A percentile compares a stretch with the other conserved stretches of the same genome.
Evolutionary conservation across 1,284 basidiomycete species (phyloP).

Genomic region (Apiotrichum akiyoshidainum): DNA sequence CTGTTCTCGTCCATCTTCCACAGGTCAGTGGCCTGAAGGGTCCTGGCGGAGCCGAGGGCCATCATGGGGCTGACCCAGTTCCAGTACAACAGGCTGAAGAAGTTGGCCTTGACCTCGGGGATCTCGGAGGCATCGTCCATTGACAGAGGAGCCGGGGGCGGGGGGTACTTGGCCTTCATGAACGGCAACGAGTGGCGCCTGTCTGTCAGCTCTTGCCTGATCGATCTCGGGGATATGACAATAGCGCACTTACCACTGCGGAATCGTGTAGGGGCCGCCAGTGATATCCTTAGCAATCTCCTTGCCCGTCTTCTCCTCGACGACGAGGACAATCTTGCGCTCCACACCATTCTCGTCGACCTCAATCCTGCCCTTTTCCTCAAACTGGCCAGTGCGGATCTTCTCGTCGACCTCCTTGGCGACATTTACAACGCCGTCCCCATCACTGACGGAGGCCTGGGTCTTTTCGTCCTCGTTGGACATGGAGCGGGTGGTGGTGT

Average conservation of each 20-base stretch:
- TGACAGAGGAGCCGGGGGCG: constrained; percentile 56
- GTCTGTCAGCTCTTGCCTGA: constrained; percentile 10
- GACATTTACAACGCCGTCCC: neutral
- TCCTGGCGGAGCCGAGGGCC: constrained; percentile 59
- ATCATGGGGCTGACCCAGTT: constrained; percentile 74
- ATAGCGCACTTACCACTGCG: constrained; percentile 40
- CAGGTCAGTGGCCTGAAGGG: constrained; percentile 77
- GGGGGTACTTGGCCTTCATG: constrained; percentile 45
- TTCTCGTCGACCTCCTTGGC: constrained; percentile 5
- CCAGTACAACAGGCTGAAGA: constrained; percentile 59
- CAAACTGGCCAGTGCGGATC: constrained; percentile 7
- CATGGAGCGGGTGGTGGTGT: neutral
- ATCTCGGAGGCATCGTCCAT: constrained; percentile 58
- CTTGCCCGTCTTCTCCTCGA: constrained; percentile 41
- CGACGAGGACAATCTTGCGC: constrained; percentile 40
- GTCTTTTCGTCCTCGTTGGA: neutral
- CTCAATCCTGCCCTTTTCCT: constrained; percentile 21
- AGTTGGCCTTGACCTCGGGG: constrained; percentile 58
- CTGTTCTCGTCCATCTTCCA: constrained; percentile 65
- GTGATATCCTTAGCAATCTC: constrained; percentile 38
- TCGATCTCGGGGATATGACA: neutral
- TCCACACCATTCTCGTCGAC: constrained; percentile 30
- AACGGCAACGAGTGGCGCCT: constrained; percentile 50
- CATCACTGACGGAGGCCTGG: neutral
- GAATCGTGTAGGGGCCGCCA: constrained; percentile 42